Evolutionary conservation across 495 filamentous ascomycete species (phyloP), one percentile per base, ranked within the genome.

Genomic region (Aspergillus nidulans): DNA sequence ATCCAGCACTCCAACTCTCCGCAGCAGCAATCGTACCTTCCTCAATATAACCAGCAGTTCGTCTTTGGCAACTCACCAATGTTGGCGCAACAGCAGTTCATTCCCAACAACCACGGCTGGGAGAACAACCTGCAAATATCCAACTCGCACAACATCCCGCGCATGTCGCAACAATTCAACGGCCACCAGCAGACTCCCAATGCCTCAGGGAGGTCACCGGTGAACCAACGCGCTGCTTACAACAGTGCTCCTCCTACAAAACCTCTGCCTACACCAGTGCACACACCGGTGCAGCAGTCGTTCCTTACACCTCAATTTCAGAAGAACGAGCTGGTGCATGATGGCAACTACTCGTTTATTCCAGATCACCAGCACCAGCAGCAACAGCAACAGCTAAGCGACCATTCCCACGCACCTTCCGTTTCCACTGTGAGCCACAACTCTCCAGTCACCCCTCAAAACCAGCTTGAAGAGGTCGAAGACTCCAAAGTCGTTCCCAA

Each of bases 361-460:
- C 70, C 83, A 69, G 80, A 83, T 36, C 74, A 79, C 47, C 66
- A 73, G 48, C 63, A 70, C 3, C 61, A 64, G 52, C 63, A 65
- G 8, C 65, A 66, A 24, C 62, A 60, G 49, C 65, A 64, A 12
- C 60, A 63, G 44, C 61, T 66, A 23, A 66, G 64, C 25, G 69
- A 75, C 13, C 74, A 81, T 59, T 81, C 81, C 0, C 59, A 76
- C 38, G 70, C 77, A 23, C 77, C 76, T 36, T 83, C 79, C 5
- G 81, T 80, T 39, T 82, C 81, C 15, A 82, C 74, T 45, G 67
- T 77, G 64, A 79, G 77, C 57, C 71, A 75, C 44, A 76, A 80
- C 50, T 84, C 80, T 4, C 82, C 82, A 3, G 74, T 81, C 51
- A 85, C 81, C 48, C 79, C 82, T 12, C 76, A 78, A 49, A 80